Evolutionary conservation across 306 rosid genomes (phyloP).

Genomic region (Myrica gale): DNA sequence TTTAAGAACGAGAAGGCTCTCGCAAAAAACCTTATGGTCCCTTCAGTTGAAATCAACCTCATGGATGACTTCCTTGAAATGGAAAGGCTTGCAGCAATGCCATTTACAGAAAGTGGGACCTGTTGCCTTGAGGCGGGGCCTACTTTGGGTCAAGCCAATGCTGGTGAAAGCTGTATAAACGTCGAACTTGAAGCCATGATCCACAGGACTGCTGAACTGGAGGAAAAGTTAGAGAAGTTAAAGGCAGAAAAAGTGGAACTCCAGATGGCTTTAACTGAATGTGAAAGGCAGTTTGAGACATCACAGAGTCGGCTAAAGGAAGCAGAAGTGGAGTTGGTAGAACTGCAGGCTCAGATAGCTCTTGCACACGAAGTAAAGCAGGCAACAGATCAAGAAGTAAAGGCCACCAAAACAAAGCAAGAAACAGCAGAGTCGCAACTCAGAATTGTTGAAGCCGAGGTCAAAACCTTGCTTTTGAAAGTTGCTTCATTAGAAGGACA

Average conservation of each 20-base stretch:
- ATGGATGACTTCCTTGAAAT: conserved; percentile 94
- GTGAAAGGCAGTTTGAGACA: conserved; percentile 48
- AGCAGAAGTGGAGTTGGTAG: conserved; percentile 45
- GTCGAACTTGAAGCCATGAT: conserved; percentile 47
- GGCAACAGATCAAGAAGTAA: conserved; percentile 52
- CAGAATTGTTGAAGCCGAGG: conserved; percentile 40
- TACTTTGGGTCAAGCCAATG: conserved; percentile 26
- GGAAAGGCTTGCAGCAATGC: conserved; percentile 74
- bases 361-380: conserved; percentile 43
- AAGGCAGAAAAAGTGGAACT: conserved; percentile 45
- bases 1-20: conserved; percentile 35
- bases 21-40: conserved; percentile 34
- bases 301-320: conserved; percentile 42
- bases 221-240: conserved; percentile 46
- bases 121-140: conserved; percentile 30
- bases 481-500: conserved; percentile 52
- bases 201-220: conserved; percentile 46
- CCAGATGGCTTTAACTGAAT: conserved; percentile 43
- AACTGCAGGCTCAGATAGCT: conserved; percentile 49
- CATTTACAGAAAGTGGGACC: conserved; percentile 40
- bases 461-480: conserved; percentile 40
- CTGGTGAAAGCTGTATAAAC: conserved; percentile 33
- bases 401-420: conserved; percentile 39
- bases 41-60: conserved; percentile 64
- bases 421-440: conserved; percentile 51